phyloP scores from a whole-genome alignment of 1,139 yeast genomes.

The Geotrichum reessii region DNA sequence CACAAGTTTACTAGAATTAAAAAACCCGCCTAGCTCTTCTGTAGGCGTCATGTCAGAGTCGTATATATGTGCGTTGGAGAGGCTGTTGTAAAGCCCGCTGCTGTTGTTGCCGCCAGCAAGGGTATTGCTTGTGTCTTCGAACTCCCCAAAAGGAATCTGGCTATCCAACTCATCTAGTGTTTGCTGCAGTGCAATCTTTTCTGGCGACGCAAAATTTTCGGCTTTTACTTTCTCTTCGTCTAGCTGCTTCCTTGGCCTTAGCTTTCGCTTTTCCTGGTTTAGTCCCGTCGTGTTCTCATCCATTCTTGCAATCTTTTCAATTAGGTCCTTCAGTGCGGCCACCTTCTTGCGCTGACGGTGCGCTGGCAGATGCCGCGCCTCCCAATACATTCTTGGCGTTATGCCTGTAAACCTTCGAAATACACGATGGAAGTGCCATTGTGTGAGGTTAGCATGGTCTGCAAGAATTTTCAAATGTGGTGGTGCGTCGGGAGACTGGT shows the following conservation, averaged over 20 bases:
- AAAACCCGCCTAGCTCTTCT: neutral
- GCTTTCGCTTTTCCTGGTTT: neutral
- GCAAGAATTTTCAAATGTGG: slow-evolving; percentile 23
- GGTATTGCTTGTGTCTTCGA: neutral
- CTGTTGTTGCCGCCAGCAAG: neutral
- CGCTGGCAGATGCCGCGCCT: slow-evolving; percentile 15
- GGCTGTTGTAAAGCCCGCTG: neutral
- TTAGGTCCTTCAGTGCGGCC: slow-evolving; percentile 6
- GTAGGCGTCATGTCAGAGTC: neutral
- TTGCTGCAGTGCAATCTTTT: neutral
- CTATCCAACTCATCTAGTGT: neutral
- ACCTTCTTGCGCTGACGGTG: slow-evolving; percentile 8
- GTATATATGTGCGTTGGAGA: neutral
- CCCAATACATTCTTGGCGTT: slow-evolving; percentile 19
- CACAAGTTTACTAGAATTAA: neutral
- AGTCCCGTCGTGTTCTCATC: slow-evolving; percentile 8
- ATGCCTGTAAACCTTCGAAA: slow-evolving; percentile 30
- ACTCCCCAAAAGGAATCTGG: neutral
- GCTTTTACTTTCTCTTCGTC: neutral
- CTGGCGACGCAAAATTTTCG: neutral
- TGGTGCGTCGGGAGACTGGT: slow-evolving; percentile 17
- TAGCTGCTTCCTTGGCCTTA: slow-evolving; percentile 9
- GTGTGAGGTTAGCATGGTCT: slow-evolving; percentile 26
- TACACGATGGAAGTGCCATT: slow-evolving; percentile 31
- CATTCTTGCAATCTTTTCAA: slow-evolving; percentile 9